These are phyloP conservation scores for Firmiana major DNA, from an alignment of 345 rosid genomes.

Conservation along the genomic window DNA sequence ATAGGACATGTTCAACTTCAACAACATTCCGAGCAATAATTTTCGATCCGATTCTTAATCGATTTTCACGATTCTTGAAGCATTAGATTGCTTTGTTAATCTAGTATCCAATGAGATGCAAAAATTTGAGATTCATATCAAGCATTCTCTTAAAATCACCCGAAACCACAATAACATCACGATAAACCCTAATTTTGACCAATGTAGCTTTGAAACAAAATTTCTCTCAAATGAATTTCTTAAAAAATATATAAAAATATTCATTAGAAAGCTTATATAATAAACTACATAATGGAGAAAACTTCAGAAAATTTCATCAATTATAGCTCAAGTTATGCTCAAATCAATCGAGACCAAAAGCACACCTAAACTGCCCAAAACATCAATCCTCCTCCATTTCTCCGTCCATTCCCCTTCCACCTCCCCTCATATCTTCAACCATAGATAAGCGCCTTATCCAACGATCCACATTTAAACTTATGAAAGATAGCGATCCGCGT, in stretches of 20 bases:
- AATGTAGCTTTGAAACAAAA: constrained; percentile 31
- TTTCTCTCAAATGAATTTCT: constrained; percentile 18
- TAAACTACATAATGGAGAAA: constrained; percentile 27
- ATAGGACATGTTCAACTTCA: constrained; percentile 9
- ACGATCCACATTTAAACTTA: constrained; percentile 60
- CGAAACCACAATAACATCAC: constrained; percentile 35
- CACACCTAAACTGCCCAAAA: constrained; percentile 51
- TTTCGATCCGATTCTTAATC: neutral
- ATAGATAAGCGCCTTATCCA: constrained; percentile 48
- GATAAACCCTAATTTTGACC: constrained; percentile 54
- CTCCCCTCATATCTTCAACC: constrained; percentile 27
- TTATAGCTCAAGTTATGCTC: constrained; percentile 23
- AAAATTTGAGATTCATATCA: neutral
- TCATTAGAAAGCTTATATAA: constrained; percentile 49
- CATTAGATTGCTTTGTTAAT: neutral
- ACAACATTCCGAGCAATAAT: neutral
- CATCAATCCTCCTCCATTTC: constrained; percentile 6
- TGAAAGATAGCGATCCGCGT: constrained; percentile 45
- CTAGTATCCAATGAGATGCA: neutral
- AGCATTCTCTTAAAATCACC: constrained; percentile 1
- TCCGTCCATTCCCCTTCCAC: neutral
- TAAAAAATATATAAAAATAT: neutral
- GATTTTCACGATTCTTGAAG: neutral
- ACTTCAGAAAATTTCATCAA: constrained; percentile 15
- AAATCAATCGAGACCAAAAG: constrained; percentile 47